Evolutionary conservation across 23 red algal genomes (phyloP).

Genomic region (Agarophyton chilense): DNA sequence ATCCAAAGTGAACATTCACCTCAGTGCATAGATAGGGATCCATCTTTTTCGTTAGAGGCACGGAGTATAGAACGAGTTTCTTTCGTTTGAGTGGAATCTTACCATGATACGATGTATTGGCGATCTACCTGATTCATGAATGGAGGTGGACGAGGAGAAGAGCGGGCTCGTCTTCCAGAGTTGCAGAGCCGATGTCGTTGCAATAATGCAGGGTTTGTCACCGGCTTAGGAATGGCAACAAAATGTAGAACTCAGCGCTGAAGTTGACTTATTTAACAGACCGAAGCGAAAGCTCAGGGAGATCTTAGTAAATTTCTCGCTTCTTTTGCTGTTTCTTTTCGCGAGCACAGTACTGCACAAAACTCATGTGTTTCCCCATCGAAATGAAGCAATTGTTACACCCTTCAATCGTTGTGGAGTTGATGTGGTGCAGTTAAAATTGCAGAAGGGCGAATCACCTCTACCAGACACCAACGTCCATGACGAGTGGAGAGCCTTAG

Average conservation of each 20-base stretch:
- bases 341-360: background rate
- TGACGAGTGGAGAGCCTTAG: background rate
- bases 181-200: background rate
- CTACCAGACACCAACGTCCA: conserved; percentile 40
- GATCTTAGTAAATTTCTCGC: background rate
- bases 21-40: background rate
- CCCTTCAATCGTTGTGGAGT: background rate
- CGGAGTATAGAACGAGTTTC: background rate
- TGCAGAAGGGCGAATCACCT: conserved; percentile 48
- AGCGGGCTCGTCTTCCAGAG: background rate
- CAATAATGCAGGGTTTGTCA: background rate
- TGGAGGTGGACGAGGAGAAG: background rate
- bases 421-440: conserved; percentile 11
- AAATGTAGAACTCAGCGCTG: no score
- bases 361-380: no score
- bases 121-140: background rate
- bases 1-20: background rate
- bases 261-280: background rate
- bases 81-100: background rate
- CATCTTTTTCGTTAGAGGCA: background rate
- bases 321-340: background rate
- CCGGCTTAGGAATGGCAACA: background rate
- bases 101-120: conserved; percentile 20
- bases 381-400: background rate
- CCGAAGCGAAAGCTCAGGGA: conserved; percentile 2